Percentiles rank a stretch among this genome's conserved stretches.
phyloP scores from a whole-genome alignment of 352 stramenopile genomes.

The Globisporangium cederbergense region DNA sequence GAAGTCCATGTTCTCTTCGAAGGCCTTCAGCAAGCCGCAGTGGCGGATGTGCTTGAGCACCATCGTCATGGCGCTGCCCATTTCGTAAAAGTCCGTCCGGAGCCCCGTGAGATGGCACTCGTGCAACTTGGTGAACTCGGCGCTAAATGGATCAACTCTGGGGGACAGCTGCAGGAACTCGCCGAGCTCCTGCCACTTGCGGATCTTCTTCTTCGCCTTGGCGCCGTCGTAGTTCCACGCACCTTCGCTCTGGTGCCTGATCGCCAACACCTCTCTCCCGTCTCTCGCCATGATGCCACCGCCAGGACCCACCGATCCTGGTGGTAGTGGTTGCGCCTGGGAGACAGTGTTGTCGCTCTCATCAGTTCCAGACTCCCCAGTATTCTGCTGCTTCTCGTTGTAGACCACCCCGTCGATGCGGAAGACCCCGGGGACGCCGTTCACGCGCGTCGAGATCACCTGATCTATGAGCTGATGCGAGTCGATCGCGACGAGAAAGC shows the following conservation, averaged over 20 bases:
- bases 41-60: slow-evolving; percentile 82
- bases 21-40: slow-evolving; percentile 61
- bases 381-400: slow-evolving; percentile 11
- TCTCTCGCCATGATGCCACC: slow-evolving; percentile 32
- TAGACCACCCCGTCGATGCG: slow-evolving; percentile 57
- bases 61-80: slow-evolving; percentile 84
- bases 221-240: slow-evolving; percentile 69
- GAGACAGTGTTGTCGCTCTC: slow-evolving; percentile 5
- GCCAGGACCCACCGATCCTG: background rate
- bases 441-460: slow-evolving; percentile 73
- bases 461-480: slow-evolving; percentile 56
- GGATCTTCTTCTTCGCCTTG: slow-evolving; percentile 51
- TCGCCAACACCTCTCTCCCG: slow-evolving; percentile 21
- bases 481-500: slow-evolving; percentile 51
- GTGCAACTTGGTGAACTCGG: slow-evolving; percentile 33
- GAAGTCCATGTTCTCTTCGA: slow-evolving; percentile 59
- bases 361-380: background rate
- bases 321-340: background rate
- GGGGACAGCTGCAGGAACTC: slow-evolving; percentile 67
- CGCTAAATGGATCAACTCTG: slow-evolving; percentile 36
- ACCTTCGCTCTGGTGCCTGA: slow-evolving; percentile 51
- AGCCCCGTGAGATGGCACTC: slow-evolving; percentile 76
- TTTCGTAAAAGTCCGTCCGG: slow-evolving; percentile 75
- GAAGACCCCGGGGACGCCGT: slow-evolving; percentile 53
- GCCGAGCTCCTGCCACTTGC: slow-evolving; percentile 60